These are phyloP conservation scores for Fusarium subglutinans DNA, from an alignment of 2,329 filamentous ascomycete genomes.

Conservation along the genomic window DNA sequence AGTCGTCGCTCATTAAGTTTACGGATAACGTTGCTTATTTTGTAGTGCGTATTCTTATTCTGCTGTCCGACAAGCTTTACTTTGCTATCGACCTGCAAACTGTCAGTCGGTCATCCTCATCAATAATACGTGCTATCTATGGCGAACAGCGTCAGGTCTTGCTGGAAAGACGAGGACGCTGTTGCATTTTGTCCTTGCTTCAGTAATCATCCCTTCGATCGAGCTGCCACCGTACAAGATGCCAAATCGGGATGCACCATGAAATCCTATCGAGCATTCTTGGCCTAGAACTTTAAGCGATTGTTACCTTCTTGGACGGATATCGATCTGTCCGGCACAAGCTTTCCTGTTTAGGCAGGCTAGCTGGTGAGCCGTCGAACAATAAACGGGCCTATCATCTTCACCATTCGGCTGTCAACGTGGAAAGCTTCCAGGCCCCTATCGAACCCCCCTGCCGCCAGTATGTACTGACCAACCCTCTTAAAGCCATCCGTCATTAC, in stretches of 20 bases:
- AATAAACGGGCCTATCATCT: constrained; percentile 12
- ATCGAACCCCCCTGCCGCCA: neutral
- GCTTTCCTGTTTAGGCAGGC: constrained; percentile 15
- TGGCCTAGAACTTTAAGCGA: constrained; percentile 3
- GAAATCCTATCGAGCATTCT: neutral
- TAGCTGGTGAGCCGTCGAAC: neutral
- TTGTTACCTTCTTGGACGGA: constrained; percentile 4
- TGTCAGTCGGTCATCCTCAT: neutral
- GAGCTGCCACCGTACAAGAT: neutral
- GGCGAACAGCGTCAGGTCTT: neutral
- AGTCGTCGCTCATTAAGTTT: neutral
- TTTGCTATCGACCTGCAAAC: neutral
- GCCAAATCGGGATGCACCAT: neutral
- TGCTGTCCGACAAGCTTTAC: neutral
- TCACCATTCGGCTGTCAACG: neutral
- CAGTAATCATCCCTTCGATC: neutral
- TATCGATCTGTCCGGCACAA: neutral
- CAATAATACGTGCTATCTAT: neutral
- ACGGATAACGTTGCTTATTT: neutral
- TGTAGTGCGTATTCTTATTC: neutral
- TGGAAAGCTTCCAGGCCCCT: neutral
- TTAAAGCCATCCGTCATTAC: neutral
- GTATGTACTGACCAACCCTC: neutral
- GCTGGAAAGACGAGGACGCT: neutral
- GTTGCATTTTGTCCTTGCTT: neutral